Base-by-base conservation (phyloP, 108 stramenopile species). In the Conticribra weissflogii region DNA sequence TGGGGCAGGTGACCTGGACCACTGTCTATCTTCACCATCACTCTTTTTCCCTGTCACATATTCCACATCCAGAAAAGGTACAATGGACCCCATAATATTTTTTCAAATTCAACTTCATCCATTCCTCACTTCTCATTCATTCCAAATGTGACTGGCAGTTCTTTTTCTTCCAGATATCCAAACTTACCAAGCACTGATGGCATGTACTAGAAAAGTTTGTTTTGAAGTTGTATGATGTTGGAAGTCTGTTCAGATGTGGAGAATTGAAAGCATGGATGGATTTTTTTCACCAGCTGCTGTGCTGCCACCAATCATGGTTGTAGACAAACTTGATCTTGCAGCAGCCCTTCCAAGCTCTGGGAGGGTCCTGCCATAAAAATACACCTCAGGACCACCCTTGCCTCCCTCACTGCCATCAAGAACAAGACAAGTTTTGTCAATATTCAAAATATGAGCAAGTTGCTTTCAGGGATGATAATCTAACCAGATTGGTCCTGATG, bases 51-150 rank as follows among this genome's bases (percentile, higher is more conserved):
- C 66, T 3, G 19, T 8, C 14, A 55, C 53, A n/a, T 54, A 1
- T 21, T 30, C 53, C 14, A 54, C 53, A 54, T 67, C 54, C n/a
- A 54, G 66, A 67, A 29, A 21, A 55, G 62, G 46, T n/a, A 63
- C 27, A 17, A 63, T 45, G 8, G 21, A 27, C 22, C 48, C 1
- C 15, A 4, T 9, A 45, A 17, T 16, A 48, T 48, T 19, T 47
- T 59, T 12, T 32, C 31, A 41, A 41, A 41, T 41, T 41, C 36
- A 9, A 9, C 36, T 12, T 41, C 36, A 41, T 41, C 36, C 36
- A 41, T 41, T 5, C 36, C 12, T 5, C 36, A 5, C 36, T 41
- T 41, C 12, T 5, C 12, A 12, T 41, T 41, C 36, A 41, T 41
- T 9, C 36, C 36, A 41, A 9, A 41, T 9, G 36, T 41, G 8